phyloP scores from a whole-genome alignment of 2,329 filamentous ascomycete genomes.

The Remersonia thermophila region DNA sequence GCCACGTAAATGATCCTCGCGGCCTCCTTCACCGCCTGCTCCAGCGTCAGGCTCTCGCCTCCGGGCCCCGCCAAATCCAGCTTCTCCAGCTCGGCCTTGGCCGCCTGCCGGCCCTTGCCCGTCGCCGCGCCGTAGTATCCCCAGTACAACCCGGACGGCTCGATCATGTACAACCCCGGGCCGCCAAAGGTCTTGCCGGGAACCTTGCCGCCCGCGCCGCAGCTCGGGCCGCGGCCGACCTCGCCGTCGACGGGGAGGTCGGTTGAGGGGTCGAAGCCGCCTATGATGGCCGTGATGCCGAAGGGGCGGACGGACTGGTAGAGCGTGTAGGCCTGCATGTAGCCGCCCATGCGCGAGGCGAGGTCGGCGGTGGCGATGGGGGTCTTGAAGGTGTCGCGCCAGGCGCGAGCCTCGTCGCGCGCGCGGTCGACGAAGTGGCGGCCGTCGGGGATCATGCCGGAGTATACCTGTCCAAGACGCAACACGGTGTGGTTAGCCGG shows the following conservation, averaged over 20 bases:
- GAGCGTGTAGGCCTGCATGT: constrained; percentile 93
- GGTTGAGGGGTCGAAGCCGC: constrained; percentile 81
- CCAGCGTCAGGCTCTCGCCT: constrained; percentile 51
- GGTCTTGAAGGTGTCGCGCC: constrained; percentile 88
- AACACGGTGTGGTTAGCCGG: neutral
- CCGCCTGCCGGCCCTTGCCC: constrained; percentile 90
- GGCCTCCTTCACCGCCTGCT: constrained; percentile 89
- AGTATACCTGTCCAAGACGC: constrained; percentile 60
- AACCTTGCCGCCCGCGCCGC: constrained; percentile 75
- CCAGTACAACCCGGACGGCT: constrained; percentile 95
- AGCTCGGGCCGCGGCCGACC: constrained; percentile 67
- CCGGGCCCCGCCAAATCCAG: constrained; percentile 69
- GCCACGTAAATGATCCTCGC: constrained; percentile 94
- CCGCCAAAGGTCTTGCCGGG: constrained; percentile 67
- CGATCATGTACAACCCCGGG: constrained; percentile 95
- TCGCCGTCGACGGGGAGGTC: constrained; percentile 81
- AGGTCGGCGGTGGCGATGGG: constrained; percentile 83
- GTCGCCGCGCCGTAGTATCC: constrained; percentile 97
- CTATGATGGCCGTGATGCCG: constrained; percentile 88
- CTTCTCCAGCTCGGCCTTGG: constrained; percentile 98
- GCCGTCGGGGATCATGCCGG: constrained; percentile 87
- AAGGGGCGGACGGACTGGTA: constrained; percentile 96
- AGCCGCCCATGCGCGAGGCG: constrained; percentile 85
- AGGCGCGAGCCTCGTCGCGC: constrained; percentile 82
- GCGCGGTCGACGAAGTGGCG: constrained; percentile 90